Percentiles rank a stretch among this genome's conserved stretches.
Evolutionary conservation across 495 filamentous ascomycete species (phyloP).

Genomic region (Trichoderma parareesei): DNA sequence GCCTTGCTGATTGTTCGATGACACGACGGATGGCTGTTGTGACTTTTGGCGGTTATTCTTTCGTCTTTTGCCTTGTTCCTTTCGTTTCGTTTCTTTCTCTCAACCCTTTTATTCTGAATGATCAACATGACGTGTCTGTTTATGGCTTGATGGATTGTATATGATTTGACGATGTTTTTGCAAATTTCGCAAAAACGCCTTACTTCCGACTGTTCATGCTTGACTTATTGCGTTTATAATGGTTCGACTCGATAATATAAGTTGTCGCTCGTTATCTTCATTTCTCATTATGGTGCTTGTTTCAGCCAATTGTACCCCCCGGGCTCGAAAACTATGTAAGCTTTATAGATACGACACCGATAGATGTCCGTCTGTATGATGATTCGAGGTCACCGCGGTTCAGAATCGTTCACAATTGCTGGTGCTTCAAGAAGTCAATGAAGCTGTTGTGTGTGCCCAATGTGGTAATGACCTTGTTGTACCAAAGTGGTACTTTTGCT

Average conservation of each 20-base stretch:
- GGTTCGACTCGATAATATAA: not conserved
- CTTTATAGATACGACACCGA: not conserved
- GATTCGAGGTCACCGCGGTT: too few relatives aligned
- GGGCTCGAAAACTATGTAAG: not conserved
- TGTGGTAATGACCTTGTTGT: not conserved
- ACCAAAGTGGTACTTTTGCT: not conserved
- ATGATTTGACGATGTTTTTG: conserved; percentile 9
- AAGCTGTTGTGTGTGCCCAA: not conserved
- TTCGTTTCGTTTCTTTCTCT: not conserved
- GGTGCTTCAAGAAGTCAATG: not conserved
- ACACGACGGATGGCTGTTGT: not conserved
- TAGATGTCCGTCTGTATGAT: not conserved
- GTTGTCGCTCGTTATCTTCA: not conserved
- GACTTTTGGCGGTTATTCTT: not conserved
- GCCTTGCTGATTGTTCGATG: conserved; percentile 39
- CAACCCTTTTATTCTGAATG: conserved; percentile 15
- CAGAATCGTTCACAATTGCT: too few relatives aligned
- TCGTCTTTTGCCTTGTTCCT: conserved; percentile 6
- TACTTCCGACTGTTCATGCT: not conserved
- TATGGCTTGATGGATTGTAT: conserved; percentile 6
- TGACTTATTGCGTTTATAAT: not conserved
- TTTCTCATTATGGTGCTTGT: not conserved
- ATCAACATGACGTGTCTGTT: conserved; percentile 15
- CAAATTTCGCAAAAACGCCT: not conserved
- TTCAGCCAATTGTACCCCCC: too few relatives aligned